A percentile compares a stretch with the other conserved stretches of the same genome.
These are phyloP conservation scores for Candida tetrigidarum DNA, from an alignment of 1,139 yeast species.

Conservation along the genomic window DNA sequence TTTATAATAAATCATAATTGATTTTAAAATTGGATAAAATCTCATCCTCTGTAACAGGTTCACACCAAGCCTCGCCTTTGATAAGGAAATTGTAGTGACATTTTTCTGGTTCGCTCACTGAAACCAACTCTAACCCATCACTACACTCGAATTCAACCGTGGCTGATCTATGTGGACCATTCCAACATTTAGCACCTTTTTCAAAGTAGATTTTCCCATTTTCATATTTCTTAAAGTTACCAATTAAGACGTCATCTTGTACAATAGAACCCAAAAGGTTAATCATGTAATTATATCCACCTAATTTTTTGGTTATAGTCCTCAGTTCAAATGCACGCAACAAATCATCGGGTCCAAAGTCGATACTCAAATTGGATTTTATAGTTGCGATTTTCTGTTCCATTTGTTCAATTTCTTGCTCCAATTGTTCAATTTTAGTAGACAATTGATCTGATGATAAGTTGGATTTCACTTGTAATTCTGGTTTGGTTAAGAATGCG, in stretches of 20 bases:
- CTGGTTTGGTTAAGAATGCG: conserved; percentile 15
- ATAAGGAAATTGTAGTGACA: conserved; percentile 75
- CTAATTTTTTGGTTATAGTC: conserved; percentile 54
- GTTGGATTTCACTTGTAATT: conserved; percentile 8
- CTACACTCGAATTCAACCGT: conserved; percentile 73
- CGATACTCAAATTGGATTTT: conserved; percentile 24
- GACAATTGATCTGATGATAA: conserved; percentile 14
- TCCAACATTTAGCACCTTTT: conserved; percentile 91
- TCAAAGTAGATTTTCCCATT: conserved; percentile 46
- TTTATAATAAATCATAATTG: conserved; percentile 27
- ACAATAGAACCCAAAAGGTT: conserved; percentile 60
- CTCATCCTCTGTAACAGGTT: conserved; percentile 35
- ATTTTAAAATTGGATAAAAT: conserved; percentile 30
- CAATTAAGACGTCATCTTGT: conserved; percentile 66
- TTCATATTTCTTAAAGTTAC: conserved; percentile 45
- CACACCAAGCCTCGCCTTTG: conserved; percentile 74
- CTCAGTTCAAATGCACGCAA: conserved; percentile 59
- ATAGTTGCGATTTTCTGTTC: conserved; percentile 22
- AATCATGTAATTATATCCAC: conserved; percentile 73
- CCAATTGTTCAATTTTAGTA: conserved; percentile 15
- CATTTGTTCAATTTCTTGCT: conserved; percentile 23
- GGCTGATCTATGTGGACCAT: conserved; percentile 86
- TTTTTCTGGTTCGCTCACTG: conserved; percentile 87
- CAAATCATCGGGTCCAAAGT: conserved; percentile 69
- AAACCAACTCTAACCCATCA: conserved; percentile 50